Base-by-base conservation (phyloP, 2,329 filamentous ascomycete species). In the Truncatella angustata region DNA sequence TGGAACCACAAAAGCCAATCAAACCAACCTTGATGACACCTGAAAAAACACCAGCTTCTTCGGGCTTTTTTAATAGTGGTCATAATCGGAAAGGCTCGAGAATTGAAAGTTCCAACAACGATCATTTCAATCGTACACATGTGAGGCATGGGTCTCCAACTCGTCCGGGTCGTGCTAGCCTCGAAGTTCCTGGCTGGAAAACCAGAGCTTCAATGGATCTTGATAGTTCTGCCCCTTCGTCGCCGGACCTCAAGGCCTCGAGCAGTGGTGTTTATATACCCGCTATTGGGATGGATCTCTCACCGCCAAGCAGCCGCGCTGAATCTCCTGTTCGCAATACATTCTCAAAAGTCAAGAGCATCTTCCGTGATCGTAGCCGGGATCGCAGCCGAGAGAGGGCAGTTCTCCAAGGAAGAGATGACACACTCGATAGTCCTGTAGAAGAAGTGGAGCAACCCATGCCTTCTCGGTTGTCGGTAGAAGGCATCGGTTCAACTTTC, bases 291-390 rank as follows among this genome's bases (percentile, higher is more conserved):
- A 77, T 81, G 57, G 85, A 88, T 52, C 66, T 87, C 7, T 88
- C 87, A 3, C 80, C 85, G 2, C 73, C 78, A 3, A 75, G 75
- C 6, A 90, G 85, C 60, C 80, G 87, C 21, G 76, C 81, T 2
- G 73, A 75, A 2, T 90, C 88, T 5, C 87, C 87, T 26, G 72
- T 74, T 0, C 79, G 85, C 48, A 87, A 82, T 50, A 79, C 81
- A 1, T 71, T 84, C 53, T 70, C 70, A 24, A 82, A 77, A 59
- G 77, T 83, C 50, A 82, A 78, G 62, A 73, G 72, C 52, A 80
- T 80, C 14, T 79, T 84, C 54, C 76, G 77, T 4, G 80, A 84
- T 53, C 79, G 75, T 56, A 78, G 74, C 51, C 73, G 72, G 36
- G 79, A 79, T 28, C 69, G 72, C 2, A 60, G n/a, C n/a, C n/a